These are phyloP conservation scores for Arabidopsis suecica DNA, from an alignment of 345 rosid genomes.

Conservation along the genomic window DNA sequence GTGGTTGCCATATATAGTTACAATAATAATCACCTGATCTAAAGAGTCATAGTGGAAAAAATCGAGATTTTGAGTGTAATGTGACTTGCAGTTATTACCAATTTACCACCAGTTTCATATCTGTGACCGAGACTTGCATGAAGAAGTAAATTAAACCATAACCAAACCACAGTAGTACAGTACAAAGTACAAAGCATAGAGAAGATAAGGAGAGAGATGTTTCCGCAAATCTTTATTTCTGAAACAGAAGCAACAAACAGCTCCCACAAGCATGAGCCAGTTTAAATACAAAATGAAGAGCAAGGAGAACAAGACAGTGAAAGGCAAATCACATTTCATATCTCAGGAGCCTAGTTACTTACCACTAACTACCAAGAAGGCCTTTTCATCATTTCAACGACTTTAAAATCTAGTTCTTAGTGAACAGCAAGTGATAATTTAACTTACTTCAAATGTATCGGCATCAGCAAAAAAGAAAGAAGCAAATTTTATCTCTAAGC, in stretches of 20 bases:
- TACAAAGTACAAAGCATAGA: neutral
- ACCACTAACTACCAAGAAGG: conserved; percentile 31
- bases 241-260: conserved; percentile 14
- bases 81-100: neutral
- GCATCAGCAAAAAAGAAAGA: neutral
- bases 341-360: conserved; percentile 19
- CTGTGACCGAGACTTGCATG: neutral
- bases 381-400: neutral
- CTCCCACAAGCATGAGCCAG: conserved; percentile 20
- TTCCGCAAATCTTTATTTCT: conserved; percentile 34
- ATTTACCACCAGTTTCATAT: neutral
- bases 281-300: conserved; percentile 31
- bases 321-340: conserved; percentile 24
- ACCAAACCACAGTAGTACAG: neutral
- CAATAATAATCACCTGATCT: neutral
- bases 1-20: too few species aligned
- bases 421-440: conserved; percentile 14
- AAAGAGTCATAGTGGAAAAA: neutral
- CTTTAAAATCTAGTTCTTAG: conserved; percentile 17
- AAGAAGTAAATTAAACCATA: neutral
- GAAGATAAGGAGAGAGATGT: neutral
- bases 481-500: conserved; percentile 48
- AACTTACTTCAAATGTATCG: conserved; percentile 20
- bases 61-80: neutral
- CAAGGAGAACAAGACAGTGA: neutral